Evolutionary conservation across 2,329 filamentous ascomycete species (phyloP).

Genomic region (Stagonosporopsis chrysanthemi): DNA sequence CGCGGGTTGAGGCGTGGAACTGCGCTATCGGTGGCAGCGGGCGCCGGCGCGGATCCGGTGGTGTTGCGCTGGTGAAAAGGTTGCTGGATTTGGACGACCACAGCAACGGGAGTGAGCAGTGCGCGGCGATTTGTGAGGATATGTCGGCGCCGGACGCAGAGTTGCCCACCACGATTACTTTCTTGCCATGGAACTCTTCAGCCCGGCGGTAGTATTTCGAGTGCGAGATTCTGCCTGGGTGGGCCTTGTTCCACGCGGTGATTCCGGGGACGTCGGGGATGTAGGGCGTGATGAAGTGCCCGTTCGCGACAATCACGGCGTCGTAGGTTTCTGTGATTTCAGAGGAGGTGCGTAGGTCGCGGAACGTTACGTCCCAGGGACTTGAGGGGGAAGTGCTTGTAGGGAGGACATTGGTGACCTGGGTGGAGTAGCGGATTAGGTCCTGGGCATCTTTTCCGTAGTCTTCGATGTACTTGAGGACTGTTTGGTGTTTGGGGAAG

Average conservation of each 20-base stretch:
- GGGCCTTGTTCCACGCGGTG: conserved; percentile 48
- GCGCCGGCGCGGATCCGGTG: conserved; percentile 60
- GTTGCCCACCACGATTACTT: conserved; percentile 84
- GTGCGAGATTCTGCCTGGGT: conserved; percentile 54
- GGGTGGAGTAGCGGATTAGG: conserved; percentile 73
- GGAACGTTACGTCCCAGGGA: conserved; percentile 68
- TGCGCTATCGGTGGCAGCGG: conserved; percentile 62
- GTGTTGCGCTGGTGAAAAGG: conserved; percentile 25
- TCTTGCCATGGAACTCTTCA: conserved; percentile 68
- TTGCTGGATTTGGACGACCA: conserved; percentile 33
- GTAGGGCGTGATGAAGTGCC: conserved; percentile 58
- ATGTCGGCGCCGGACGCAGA: conserved; percentile 87
- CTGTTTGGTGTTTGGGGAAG: conserved; percentile 75
- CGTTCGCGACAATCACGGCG: conserved; percentile 57
- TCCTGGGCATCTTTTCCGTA: conserved; percentile 74
- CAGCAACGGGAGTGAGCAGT: conserved; percentile 68
- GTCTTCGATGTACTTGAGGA: conserved; percentile 75
- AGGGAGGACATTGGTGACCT: conserved; percentile 67
- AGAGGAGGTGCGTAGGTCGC: conserved; percentile 56
- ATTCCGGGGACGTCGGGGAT: conserved; percentile 54
- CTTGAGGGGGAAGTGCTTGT: conserved; percentile 30
- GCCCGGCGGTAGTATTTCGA: conserved; percentile 81
- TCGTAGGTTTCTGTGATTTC: conserved; percentile 60
- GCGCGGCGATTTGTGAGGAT: conserved; percentile 72
- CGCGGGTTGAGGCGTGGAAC: conserved; percentile 64